These are phyloP conservation scores for Monosporascus sp. DNA, from an alignment of 2,329 filamentous ascomycete genomes.

Conservation along the genomic window DNA sequence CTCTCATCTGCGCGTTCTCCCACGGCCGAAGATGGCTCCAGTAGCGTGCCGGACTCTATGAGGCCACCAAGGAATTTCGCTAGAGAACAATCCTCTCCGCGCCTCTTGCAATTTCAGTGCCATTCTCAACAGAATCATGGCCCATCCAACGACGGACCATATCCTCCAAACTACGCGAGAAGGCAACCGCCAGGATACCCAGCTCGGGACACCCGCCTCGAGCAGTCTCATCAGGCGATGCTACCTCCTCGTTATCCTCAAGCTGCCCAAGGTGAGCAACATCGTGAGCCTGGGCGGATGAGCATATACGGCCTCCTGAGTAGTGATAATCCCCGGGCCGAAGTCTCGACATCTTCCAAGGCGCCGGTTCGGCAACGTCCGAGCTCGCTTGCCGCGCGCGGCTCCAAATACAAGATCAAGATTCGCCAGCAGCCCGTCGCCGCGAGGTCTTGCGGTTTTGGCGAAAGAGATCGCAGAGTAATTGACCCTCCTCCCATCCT, in stretches of 20 bases:
- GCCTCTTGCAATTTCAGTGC: slow-evolving; percentile 10
- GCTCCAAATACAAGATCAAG: slow-evolving; percentile 40
- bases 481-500: slow-evolving; percentile 83
- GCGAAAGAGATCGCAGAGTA: slow-evolving; percentile 73
- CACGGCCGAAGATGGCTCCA: slow-evolving; percentile 14
- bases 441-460: slow-evolving; percentile 76
- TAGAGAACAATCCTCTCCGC: slow-evolving; percentile 13
- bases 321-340: slow-evolving; percentile 14
- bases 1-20: slow-evolving; percentile 16
- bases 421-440: slow-evolving; percentile 75
- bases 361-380: slow-evolving; percentile 11
- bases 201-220: slow-evolving; percentile 11
- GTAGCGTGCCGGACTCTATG: slow-evolving; percentile 14
- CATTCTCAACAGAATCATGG: slow-evolving; percentile 11
- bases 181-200: slow-evolving; percentile 13
- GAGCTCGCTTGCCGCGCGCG: slow-evolving; percentile 7
- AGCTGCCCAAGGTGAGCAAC: slow-evolving; percentile 16
- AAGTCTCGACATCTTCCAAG: slow-evolving; percentile 13
- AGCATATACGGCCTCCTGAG: slow-evolving; percentile 26
- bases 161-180: slow-evolving; percentile 12
- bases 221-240: slow-evolving; percentile 11
- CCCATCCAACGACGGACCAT: slow-evolving; percentile 9
- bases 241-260: slow-evolving; percentile 14
- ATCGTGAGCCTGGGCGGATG: slow-evolving; percentile 22
- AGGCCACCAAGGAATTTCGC: slow-evolving; percentile 11